Conservation (phyloP, 2,329 filamentous ascomycete genomes). For the Trichocomaceae sp. region DNA sequence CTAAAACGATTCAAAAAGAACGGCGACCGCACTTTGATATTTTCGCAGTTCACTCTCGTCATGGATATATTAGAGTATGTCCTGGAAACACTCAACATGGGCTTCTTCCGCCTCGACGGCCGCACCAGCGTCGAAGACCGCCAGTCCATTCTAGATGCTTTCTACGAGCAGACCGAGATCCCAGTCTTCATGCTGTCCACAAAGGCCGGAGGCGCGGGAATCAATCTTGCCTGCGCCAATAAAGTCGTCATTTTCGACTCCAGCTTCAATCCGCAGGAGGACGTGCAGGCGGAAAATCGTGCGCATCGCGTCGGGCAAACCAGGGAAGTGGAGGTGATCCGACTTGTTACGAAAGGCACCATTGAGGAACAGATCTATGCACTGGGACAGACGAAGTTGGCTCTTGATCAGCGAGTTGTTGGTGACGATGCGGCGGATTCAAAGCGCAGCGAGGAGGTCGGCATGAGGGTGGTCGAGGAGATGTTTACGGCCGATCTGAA, state of each 20-base stretch:
- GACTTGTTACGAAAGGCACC: slow-evolving; percentile 71
- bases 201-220: slow-evolving; percentile 89
- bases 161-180: slow-evolving; percentile 67
- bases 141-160: slow-evolving; percentile 81
- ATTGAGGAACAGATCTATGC: slow-evolving; percentile 92
- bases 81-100: slow-evolving; percentile 63
- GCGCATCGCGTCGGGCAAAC: slow-evolving; percentile 92
- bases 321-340: slow-evolving; percentile 80
- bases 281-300: slow-evolving; percentile 96
- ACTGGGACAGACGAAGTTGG: slow-evolving; percentile 86
- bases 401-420: slow-evolving; percentile 69
- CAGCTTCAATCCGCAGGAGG: slow-evolving; percentile 96
- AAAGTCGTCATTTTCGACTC: slow-evolving; percentile 97
- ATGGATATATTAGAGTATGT: slow-evolving; percentile 86
- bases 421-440: slow-evolving; percentile 51
- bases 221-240: slow-evolving; percentile 92
- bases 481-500: slow-evolving; percentile 43
- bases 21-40: slow-evolving; percentile 81
- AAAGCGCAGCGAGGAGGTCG: slow-evolving; percentile 44
- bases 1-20: slow-evolving; percentile 66
- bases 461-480: slow-evolving; percentile 43
- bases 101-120: slow-evolving; percentile 81
- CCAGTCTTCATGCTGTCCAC: slow-evolving; percentile 91
- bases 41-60: slow-evolving; percentile 87
- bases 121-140: slow-evolving; percentile 73